Conservation (phyloP, 768 basidiomycete species). For the Psilocybe sp. region DNA sequence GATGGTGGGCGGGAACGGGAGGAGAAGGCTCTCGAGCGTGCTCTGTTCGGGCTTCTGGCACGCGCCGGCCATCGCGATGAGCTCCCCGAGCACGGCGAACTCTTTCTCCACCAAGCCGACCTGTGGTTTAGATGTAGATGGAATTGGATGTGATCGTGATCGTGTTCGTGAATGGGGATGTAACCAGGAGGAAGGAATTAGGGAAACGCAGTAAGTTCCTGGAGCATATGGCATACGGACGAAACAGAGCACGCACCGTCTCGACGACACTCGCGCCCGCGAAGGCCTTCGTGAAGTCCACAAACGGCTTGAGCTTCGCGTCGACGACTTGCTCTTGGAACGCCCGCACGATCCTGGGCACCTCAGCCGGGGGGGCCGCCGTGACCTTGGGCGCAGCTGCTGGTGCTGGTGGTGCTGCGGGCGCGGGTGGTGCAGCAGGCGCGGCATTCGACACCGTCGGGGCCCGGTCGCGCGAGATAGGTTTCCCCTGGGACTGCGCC, state of each 20-base stretch:
- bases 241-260: slow-evolving; percentile 52
- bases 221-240: too few relatives aligned
- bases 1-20: slow-evolving; percentile 68
- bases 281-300: slow-evolving; percentile 68
- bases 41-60: slow-evolving; percentile 80
- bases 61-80: slow-evolving; percentile 63
- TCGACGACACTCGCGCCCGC: slow-evolving; percentile 70
- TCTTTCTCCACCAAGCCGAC: slow-evolving; percentile 64
- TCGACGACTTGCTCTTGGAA: slow-evolving; percentile 76
- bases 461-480: not conserved
- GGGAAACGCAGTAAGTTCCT: too few relatives aligned
- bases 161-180: too few relatives aligned
- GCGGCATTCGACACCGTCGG: slow-evolving; percentile 2
- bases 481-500: not conserved
- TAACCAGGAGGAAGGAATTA: too few relatives aligned
- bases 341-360: slow-evolving; percentile 61
- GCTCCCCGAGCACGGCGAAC: slow-evolving; percentile 62
- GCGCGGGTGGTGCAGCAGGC: slow-evolving; percentile 1
- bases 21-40: slow-evolving; percentile 54
- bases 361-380: slow-evolving; percentile 30
- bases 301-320: slow-evolving; percentile 70
- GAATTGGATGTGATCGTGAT: not conserved
- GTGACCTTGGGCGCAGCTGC: slow-evolving; percentile 25
- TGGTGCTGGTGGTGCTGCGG: slow-evolving; percentile 7
- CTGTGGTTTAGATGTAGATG: slow-evolving; percentile 34